phyloP scores from a whole-genome alignment of 2,329 filamentous ascomycete species.

The Trichoderma sp. region DNA sequence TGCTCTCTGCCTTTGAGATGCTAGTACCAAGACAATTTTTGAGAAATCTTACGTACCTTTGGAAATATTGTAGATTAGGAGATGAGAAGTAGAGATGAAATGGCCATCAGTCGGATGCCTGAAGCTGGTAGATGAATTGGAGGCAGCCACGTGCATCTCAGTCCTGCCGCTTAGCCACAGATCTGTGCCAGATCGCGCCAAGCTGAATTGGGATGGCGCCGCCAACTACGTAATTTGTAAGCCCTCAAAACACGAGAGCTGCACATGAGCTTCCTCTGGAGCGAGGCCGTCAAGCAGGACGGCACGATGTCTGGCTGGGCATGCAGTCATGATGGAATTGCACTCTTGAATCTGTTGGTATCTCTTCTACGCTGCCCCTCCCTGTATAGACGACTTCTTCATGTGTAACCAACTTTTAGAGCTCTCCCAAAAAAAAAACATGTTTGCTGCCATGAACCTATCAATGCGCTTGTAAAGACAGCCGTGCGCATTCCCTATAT shows the following conservation, averaged over 20 bases:
- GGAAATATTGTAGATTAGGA: not conserved
- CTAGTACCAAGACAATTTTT: not conserved
- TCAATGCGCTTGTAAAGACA: conserved; percentile 21
- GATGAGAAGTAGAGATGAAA: not conserved
- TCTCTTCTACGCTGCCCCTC: conserved; percentile 25
- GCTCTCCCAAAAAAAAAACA: conserved; percentile 5
- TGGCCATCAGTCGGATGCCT: not conserved
- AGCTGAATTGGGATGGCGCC: conserved; percentile 19
- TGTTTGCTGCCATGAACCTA: conserved; percentile 12
- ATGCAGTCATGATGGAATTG: conserved; percentile 6
- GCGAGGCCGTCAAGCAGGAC: too few species aligned
- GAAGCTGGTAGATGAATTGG: not conserved
- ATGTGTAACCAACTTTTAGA: conserved; percentile 28
- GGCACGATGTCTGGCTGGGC: not conserved
- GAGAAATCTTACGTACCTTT: not conserved
- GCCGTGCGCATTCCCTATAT: conserved; percentile 21
- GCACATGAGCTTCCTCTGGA: not conserved
- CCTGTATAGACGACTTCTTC: conserved; percentile 12
- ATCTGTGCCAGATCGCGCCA: conserved; percentile 25
- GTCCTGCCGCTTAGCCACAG: conserved; percentile 20
- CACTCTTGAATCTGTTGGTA: conserved; percentile 23
- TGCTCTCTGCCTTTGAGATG: not conserved
- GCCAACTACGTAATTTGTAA: conserved; percentile 17
- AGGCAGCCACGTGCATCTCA: conserved; percentile 18
- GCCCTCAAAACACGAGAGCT: not conserved